These are phyloP conservation scores for Cairneyella variabilis DNA, from an alignment of 495 filamentous ascomycete genomes.

Conservation along the genomic window DNA sequence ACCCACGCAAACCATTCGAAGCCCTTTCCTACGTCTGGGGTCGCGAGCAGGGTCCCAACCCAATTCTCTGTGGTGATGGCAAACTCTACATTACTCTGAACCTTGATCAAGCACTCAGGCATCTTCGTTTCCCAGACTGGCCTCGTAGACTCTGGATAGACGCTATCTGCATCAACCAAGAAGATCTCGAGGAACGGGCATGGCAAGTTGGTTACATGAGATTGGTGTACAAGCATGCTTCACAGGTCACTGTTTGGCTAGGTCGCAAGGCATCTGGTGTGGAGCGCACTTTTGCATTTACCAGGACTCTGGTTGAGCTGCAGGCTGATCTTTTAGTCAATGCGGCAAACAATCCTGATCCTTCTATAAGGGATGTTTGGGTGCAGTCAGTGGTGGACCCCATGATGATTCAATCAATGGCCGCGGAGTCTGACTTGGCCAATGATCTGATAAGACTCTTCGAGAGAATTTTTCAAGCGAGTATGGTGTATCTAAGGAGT, in stretches of 20 bases:
- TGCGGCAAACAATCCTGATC: background rate
- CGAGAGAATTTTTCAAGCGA: constrained; percentile 12
- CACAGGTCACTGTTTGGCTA: constrained; percentile 11
- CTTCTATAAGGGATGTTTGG: background rate
- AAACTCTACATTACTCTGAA: constrained; percentile 7
- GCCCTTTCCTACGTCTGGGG: constrained; percentile 21
- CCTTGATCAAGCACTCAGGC: constrained; percentile 3
- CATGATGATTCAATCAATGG: background rate
- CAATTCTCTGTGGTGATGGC: background rate
- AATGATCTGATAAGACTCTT: constrained; percentile 7
- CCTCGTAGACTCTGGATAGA: constrained; percentile 3
- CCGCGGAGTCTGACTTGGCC: constrained; percentile 1
- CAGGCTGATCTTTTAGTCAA: background rate
- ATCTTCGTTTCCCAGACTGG: constrained; percentile 5
- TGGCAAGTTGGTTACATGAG: constrained; percentile 2
- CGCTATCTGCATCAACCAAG: no score
- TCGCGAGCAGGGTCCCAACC: background rate
- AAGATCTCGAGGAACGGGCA: background rate
- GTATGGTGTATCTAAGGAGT: constrained; percentile 22
- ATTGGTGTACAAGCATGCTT: constrained; percentile 11
- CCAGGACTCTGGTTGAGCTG: background rate
- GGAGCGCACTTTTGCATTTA: background rate
- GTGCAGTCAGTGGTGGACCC: background rate
- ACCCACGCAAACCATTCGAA: constrained; percentile 5
- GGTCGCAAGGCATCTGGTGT: constrained; percentile 1